Percentiles rank a stretch among this genome's conserved stretches.
phyloP scores from a whole-genome alignment of 306 rosid species.

The Pterocarpus macrocarpus region DNA sequence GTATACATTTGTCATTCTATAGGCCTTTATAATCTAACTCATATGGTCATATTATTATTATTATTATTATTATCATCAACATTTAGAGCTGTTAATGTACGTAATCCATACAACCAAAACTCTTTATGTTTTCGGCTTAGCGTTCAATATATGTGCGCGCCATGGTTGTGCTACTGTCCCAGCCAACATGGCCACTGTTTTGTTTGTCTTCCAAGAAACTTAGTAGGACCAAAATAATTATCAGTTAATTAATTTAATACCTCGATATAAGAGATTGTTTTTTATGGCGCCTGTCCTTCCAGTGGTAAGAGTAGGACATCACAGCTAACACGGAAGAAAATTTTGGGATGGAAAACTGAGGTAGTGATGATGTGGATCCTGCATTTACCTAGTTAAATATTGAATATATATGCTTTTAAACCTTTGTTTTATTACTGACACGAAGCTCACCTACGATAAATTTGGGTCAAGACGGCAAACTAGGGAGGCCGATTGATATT shows the following conservation, averaged over 20 bases:
- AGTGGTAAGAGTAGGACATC: constrained; percentile 32
- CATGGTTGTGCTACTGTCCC: constrained; percentile 10
- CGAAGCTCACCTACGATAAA: constrained; percentile 23
- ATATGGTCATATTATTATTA: neutral
- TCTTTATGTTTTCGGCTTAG: neutral
- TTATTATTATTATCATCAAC: neutral
- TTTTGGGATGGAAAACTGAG: neutral
- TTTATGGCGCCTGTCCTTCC: neutral
- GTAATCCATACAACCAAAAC: neutral
- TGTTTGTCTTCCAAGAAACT: constrained; percentile 11
- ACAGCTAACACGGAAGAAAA: constrained; percentile 40
- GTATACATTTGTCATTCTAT: neutral
- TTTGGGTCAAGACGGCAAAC: neutral
- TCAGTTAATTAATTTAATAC: too few species aligned
- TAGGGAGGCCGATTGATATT: neutral
- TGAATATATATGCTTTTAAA: neutral
- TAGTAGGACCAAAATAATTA: too few species aligned
- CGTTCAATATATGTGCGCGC: constrained; percentile 16
- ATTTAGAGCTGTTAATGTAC: neutral
- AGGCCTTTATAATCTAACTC: neutral
- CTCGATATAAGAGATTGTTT: neutral
- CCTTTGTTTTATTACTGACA: constrained; percentile 4
- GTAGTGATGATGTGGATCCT: neutral
- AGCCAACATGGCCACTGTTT: constrained; percentile 41
- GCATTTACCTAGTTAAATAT: neutral